Evolutionary conservation across 768 basidiomycete species (phyloP).

Genomic region (Cystofilobasidium capitatum): DNA sequence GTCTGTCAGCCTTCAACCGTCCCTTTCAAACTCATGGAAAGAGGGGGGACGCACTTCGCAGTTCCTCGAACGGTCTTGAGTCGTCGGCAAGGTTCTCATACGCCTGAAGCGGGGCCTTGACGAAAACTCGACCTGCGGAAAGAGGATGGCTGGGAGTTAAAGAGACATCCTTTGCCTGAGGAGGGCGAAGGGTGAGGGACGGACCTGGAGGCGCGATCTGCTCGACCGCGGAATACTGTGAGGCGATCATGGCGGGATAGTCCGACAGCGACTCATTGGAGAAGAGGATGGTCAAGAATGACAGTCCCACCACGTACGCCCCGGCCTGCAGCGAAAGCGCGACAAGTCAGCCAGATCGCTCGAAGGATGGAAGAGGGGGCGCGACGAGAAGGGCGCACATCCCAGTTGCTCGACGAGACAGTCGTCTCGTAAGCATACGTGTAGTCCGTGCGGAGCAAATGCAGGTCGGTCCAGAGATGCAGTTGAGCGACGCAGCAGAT

Average conservation of each 20-base stretch:
- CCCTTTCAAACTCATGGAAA: too few relatives aligned
- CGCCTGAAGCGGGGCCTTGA: not conserved
- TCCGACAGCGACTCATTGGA: not conserved
- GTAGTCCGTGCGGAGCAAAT: not conserved
- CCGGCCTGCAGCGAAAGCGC: not conserved
- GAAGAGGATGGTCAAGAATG: not conserved
- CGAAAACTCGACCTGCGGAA: not conserved
- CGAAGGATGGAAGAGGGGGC: not conserved
- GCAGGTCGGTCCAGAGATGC: not conserved
- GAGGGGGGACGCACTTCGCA: not conserved
- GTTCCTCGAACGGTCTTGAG: not conserved
- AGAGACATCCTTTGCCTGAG: not conserved
- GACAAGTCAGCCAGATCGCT: not conserved
- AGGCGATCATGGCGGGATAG: not conserved
- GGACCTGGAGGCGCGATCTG: not conserved
- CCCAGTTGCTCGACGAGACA: not conserved
- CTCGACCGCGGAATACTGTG: not conserved
- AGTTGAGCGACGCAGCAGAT: slow-evolving; percentile 3
- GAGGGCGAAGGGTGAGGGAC: not conserved
- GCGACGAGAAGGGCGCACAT: not conserved
- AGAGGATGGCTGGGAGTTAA: not conserved
- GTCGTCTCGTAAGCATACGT: not conserved
- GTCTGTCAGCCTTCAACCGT: too few relatives aligned
- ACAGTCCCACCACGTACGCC: not conserved
- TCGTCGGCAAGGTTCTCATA: not conserved